Conservation (phyloP, 2,329 filamentous ascomycete species). For the Rhinocladiella similis region DNA sequence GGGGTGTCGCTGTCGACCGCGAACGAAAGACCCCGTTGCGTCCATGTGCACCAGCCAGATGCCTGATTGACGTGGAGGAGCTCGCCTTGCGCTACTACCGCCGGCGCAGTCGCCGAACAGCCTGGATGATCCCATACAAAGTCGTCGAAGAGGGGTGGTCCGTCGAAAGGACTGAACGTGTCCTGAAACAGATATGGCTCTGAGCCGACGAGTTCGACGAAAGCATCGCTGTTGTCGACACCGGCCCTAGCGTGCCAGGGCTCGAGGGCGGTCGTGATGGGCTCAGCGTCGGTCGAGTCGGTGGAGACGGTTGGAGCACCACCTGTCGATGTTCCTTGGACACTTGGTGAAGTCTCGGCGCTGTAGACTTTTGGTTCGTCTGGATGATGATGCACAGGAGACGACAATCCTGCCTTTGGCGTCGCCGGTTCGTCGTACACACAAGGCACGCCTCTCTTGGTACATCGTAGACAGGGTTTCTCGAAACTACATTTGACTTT, state of each 20-base stretch:
- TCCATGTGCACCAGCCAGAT: neutral
- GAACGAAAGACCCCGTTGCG: neutral
- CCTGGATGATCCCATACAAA: too few relatives aligned
- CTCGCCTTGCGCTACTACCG: too few relatives aligned
- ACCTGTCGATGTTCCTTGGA: neutral
- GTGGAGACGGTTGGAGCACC: too few relatives aligned
- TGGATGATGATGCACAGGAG: neutral
- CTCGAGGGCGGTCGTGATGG: too few relatives aligned
- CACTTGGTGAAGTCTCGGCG: neutral
- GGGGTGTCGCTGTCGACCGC: neutral
- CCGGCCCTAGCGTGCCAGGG: too few relatives aligned
- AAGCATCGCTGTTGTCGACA: neutral
- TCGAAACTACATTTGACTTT: slow-evolving; percentile 31
- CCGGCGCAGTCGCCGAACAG: too few relatives aligned
- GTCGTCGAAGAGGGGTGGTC: too few relatives aligned
- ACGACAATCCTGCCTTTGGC: neutral
- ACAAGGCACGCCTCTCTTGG: slow-evolving; percentile 26
- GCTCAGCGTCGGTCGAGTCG: too few relatives aligned
- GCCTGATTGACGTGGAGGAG: neutral
- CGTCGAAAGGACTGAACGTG: too few relatives aligned
- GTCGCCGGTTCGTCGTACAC: slow-evolving; percentile 19
- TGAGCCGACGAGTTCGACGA: too few relatives aligned
- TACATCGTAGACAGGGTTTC: slow-evolving; percentile 26
- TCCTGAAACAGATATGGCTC: too few relatives aligned
- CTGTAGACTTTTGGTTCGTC: neutral